Conservation (phyloP, 2,329 filamentous ascomycete species). For the Pseudogymnoascus sp. region DNA sequence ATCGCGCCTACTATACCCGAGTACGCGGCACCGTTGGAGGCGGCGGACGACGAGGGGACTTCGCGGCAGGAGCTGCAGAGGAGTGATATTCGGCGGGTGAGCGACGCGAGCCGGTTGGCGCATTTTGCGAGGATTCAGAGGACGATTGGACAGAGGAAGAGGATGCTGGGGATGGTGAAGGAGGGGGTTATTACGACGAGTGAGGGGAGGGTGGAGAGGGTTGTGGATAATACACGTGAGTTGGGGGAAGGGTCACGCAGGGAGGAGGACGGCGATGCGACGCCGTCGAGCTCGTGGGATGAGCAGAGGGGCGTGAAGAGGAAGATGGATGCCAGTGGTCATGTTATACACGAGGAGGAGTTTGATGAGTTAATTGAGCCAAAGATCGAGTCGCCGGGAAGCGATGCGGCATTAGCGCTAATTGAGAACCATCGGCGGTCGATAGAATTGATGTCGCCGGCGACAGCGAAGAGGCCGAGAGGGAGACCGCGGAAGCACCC, state of each 20-base stretch:
- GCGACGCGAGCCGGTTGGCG: neutral
- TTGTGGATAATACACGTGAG: neutral
- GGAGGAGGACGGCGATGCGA: neutral
- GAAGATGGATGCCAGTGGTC: neutral
- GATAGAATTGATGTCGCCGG: neutral
- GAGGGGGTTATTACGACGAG: neutral
- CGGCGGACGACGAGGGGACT: neutral
- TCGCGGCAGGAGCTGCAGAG: neutral
- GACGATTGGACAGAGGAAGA: neutral
- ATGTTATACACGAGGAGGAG: conserved; percentile 1
- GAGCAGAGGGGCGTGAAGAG: neutral
- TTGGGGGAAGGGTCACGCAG: neutral
- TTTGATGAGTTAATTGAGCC: neutral
- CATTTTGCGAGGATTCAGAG: neutral
- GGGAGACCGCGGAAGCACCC: conserved; percentile 79
- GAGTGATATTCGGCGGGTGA: neutral
- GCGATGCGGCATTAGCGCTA: neutral
- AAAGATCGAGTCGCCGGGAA: neutral
- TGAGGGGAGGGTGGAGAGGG: neutral
- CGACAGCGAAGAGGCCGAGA: conserved; percentile 52
- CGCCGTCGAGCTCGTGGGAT: neutral
- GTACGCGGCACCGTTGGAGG: neutral
- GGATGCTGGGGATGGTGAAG: neutral
- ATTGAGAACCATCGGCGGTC: neutral
- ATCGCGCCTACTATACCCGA: neutral